phyloP scores from a whole-genome alignment of 257 asterid genomes.

The Solanum chilense region DNA sequence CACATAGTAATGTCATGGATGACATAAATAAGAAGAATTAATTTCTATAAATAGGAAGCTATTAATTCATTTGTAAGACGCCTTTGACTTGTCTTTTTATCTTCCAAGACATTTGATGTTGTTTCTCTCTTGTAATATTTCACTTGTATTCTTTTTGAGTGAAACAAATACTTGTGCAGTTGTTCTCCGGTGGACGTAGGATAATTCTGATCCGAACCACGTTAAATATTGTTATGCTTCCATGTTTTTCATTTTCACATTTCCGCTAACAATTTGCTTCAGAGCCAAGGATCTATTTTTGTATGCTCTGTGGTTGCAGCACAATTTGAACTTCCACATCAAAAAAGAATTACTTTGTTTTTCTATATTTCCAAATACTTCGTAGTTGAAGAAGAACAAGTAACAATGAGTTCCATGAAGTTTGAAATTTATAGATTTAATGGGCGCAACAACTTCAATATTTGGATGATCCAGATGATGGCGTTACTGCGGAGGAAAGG shows the following conservation, averaged over 20 bases:
- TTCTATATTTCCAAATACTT: no score
- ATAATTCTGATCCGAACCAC: background rate
- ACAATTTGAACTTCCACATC: background rate
- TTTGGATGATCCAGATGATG: background rate
- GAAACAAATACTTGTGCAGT: background rate
- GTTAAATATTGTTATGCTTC: background rate
- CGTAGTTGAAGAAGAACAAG: background rate
- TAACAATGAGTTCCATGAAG: background rate
- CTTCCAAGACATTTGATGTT: background rate
- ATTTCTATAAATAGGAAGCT: background rate
- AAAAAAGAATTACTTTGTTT: no score
- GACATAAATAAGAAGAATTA: background rate
- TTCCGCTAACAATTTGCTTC: background rate
- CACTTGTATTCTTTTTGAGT: background rate
- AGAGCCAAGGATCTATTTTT: background rate
- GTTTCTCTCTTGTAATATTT: background rate
- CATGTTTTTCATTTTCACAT: background rate
- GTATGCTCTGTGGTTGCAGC: background rate
- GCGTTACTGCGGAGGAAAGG: background rate
- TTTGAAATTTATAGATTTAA: no score
- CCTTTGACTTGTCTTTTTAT: background rate
- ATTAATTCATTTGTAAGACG: background rate
- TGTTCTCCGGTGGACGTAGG: background rate
- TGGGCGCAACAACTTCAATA: background rate
- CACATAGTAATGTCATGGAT: background rate